Evolutionary conservation across 805 yeast species (phyloP).

Genomic region (Yamadazyma insecticola): DNA sequence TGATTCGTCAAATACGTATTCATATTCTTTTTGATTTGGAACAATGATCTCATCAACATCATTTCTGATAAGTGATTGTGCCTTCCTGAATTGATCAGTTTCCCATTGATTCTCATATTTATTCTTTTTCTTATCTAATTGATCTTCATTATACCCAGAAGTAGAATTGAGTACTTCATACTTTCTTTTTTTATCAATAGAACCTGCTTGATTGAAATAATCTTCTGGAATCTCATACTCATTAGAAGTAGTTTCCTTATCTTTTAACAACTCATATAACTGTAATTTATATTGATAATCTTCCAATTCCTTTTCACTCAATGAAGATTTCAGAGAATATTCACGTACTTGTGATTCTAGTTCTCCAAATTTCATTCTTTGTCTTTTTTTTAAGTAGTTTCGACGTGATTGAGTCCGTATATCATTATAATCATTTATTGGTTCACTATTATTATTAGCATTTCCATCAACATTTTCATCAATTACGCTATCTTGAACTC

Average conservation of each 20-base stretch:
- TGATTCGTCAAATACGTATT: slow-evolving; percentile 68
- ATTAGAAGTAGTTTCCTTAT: slow-evolving; percentile 6
- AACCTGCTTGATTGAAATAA: slow-evolving; percentile 46
- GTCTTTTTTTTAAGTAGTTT: slow-evolving; percentile 18
- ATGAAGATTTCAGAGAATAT: slow-evolving; percentile 1
- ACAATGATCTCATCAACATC: slow-evolving; percentile 36
- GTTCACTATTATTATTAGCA: too few species aligned
- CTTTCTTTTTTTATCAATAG: slow-evolving; percentile 52
- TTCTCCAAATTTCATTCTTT: slow-evolving; percentile 15
- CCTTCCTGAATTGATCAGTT: slow-evolving; percentile 42
- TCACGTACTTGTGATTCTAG: slow-evolving; percentile 13
- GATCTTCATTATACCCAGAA: not conserved
- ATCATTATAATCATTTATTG: too few species aligned
- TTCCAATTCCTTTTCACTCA: slow-evolving; percentile 10
- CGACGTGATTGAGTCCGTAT: slow-evolving; percentile 13
- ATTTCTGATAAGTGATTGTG: slow-evolving; percentile 14
- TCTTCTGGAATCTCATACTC: slow-evolving; percentile 55
- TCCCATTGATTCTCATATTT: slow-evolving; percentile 47
- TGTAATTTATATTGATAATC: slow-evolving; percentile 16
- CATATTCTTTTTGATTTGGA: slow-evolving; percentile 50
- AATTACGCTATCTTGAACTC: too few species aligned
- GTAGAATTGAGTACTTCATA: slow-evolving; percentile 36
- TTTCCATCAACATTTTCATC: too few species aligned
- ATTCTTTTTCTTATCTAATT: slow-evolving; percentile 9
- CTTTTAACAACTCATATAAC: slow-evolving; percentile 13